A percentile compares a stretch with the other conserved stretches of the same genome.
phyloP scores from a whole-genome alignment of 495 filamentous ascomycete species.

The Aspergillus wentii region DNA sequence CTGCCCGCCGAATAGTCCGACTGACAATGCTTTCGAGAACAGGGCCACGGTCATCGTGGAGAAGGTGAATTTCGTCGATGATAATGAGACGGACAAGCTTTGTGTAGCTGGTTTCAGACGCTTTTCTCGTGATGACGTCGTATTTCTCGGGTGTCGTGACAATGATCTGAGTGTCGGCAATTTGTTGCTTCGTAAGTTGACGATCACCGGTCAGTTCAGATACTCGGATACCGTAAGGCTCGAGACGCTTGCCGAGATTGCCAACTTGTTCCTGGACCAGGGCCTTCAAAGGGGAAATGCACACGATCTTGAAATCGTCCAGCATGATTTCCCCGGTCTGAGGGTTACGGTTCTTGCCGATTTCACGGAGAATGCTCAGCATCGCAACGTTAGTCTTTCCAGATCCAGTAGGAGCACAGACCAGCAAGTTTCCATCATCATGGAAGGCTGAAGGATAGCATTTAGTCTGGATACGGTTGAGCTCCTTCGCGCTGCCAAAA shows the following conservation, averaged over 20 bases:
- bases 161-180: constrained; percentile 95
- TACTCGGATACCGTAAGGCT: constrained; percentile 86
- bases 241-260: constrained; percentile 88
- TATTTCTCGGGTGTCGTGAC: constrained; percentile 99
- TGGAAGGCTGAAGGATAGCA: constrained; percentile 89
- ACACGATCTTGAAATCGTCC: constrained; percentile 96
- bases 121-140: constrained; percentile 98
- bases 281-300: constrained; percentile 91
- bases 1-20: constrained; percentile 84
- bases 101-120: constrained; percentile 93
- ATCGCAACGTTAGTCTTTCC: constrained; percentile 99
- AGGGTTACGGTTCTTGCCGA: constrained; percentile 88
- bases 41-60: constrained; percentile 96
- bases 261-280: constrained; percentile 95
- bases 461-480: constrained; percentile 93
- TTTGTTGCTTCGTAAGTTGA: constrained; percentile 98
- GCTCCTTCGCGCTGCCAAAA: constrained; percentile 72
- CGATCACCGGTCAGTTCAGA: constrained; percentile 94
- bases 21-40: constrained; percentile 97
- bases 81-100: constrained; percentile 92
- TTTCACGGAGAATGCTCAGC: constrained; percentile 92
- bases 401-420: constrained; percentile 95
- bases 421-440: constrained; percentile 94
- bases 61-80: constrained; percentile 96
- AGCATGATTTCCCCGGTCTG: constrained; percentile 84